Conservation (phyloP, 208 protist species). For the Porcisia deanei region DNA sequence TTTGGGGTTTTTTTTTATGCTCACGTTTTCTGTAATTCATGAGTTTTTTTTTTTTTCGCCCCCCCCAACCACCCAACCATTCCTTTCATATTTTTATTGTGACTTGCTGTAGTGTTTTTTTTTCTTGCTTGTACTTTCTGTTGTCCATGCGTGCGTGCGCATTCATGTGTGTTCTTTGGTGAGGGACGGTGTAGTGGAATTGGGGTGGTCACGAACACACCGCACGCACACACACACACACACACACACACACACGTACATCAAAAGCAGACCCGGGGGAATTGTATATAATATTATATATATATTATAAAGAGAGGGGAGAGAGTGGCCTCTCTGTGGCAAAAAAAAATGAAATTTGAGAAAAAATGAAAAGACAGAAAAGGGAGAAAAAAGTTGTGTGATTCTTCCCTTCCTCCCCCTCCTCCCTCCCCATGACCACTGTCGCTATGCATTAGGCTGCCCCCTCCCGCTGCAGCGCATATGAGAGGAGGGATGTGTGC, state of each 20-base stretch:
- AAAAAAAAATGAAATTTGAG: no score
- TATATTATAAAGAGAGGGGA: no score
- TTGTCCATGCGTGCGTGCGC: not conserved
- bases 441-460: not conserved
- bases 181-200: no score
- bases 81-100: not conserved
- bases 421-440: not conserved
- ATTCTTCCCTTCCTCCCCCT: not conserved
- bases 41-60: not conserved
- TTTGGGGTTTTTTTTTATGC: not conserved
- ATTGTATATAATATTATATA: no score
- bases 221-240: no score
- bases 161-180: not conserved
- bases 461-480: not conserved
- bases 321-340: no score
- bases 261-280: no score
- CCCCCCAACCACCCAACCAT: not conserved
- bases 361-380: no score
- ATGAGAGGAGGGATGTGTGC: slow-evolving; percentile 13
- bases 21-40: not conserved
- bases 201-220: no score
- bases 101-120: not conserved
- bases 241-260: no score
- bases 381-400: no score
- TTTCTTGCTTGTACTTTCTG: not conserved